Conservation (phyloP, 2,329 filamentous ascomycete species). For the Leptographium lundbergii region DNA sequence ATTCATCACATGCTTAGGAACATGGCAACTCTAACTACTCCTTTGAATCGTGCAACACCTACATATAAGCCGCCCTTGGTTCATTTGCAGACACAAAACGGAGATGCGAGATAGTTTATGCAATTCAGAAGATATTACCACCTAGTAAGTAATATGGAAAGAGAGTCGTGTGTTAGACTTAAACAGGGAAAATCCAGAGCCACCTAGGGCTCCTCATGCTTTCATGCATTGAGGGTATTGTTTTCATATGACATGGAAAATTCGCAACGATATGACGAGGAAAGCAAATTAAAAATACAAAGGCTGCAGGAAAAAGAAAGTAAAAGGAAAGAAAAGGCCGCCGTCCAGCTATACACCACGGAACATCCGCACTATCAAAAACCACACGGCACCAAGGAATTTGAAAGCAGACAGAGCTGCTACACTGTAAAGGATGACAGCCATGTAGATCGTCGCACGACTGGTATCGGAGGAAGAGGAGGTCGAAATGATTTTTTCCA, state of each 20-base stretch:
- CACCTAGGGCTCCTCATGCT: background rate
- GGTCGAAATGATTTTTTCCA: conserved; percentile 51
- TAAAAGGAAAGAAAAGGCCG: background rate
- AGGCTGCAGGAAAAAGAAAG: background rate
- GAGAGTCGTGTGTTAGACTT: background rate
- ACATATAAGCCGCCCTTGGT: background rate
- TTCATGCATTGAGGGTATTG: conserved; percentile 3
- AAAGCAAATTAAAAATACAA: background rate
- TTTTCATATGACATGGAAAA: background rate
- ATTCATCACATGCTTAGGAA: too few relatives aligned
- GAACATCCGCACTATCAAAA: conserved; percentile 80
- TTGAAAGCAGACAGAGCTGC: conserved; percentile 74
- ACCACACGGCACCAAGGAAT: conserved; percentile 82
- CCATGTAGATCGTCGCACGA: conserved; percentile 72
- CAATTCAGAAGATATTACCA: background rate
- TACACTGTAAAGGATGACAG: conserved; percentile 78
- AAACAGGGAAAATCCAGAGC: background rate
- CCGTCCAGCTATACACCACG: conserved; percentile 40
- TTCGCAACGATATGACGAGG: background rate
- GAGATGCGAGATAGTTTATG: background rate
- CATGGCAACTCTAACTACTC: background rate
- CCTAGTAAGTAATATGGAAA: background rate
- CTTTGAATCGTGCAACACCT: background rate
- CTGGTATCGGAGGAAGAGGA: conserved; percentile 18
- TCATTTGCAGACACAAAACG: background rate